A percentile compares a stretch with the other conserved stretches of the same genome.
Conservation (phyloP, 768 basidiomycete species). For the Rhizopogon vinicolor region DNA sequence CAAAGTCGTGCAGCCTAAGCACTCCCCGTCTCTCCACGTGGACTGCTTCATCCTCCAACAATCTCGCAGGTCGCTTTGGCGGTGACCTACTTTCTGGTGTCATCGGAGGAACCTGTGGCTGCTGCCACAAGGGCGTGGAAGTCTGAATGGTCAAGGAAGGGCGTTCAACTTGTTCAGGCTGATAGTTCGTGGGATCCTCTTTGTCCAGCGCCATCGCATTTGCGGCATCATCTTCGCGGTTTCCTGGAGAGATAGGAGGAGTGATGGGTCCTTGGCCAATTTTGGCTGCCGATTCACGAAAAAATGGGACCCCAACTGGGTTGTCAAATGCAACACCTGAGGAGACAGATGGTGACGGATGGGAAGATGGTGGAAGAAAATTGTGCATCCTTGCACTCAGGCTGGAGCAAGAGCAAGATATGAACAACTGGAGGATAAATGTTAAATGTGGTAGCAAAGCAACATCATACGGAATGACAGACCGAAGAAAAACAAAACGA, state of each 20-base stretch:
- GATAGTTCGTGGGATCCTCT: constrained; percentile 6
- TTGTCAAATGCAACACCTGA: constrained; percentile 4
- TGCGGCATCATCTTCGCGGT: constrained; percentile 35
- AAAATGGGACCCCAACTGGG: constrained; percentile 12
- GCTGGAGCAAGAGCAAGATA: neutral
- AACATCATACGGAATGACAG: neutral
- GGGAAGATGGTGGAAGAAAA: constrained; percentile 17
- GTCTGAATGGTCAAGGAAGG: constrained; percentile 3
- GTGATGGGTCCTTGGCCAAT: constrained; percentile 61
- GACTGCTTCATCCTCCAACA: constrained; percentile 67
- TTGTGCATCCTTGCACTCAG: constrained; percentile 17
- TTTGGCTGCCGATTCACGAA: constrained; percentile 38
- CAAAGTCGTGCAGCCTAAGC: constrained; percentile 71
- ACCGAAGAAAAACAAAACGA: neutral
- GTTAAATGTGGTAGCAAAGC: neutral
- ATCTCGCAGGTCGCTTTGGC: constrained; percentile 40
- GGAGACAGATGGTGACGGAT: constrained; percentile 8
- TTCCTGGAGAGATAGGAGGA: constrained; percentile 61
- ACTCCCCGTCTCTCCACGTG: constrained; percentile 53
- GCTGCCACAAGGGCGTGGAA: constrained; percentile 10
- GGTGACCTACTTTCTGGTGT: constrained; percentile 14
- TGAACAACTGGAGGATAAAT: neutral
- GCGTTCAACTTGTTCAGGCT: constrained; percentile 8
- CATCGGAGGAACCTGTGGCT: neutral
- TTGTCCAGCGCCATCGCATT: constrained; percentile 8